Percentiles rank a stretch among this genome's conserved stretches.
phyloP scores from a whole-genome alignment of 768 basidiomycete genomes.

The Mycena polygramma region DNA sequence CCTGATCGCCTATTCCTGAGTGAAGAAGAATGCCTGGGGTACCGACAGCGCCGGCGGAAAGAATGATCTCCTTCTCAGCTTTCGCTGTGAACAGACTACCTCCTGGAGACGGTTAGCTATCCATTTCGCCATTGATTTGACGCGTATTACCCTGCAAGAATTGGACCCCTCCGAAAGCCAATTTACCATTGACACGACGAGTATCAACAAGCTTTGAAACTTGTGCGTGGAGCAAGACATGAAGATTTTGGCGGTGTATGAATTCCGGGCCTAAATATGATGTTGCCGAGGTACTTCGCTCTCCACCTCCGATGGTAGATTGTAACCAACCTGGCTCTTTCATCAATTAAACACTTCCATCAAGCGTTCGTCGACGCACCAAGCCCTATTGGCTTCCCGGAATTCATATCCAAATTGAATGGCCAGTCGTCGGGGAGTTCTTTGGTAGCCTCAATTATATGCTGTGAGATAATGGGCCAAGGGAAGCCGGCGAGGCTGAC shows the following conservation, averaged over 20 bases:
- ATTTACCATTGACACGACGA: neutral
- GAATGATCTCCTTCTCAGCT: neutral
- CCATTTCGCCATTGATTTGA: neutral
- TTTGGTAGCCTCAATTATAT: neutral
- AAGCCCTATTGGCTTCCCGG: neutral
- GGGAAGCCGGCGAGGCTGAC: neutral
- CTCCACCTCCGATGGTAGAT: neutral
- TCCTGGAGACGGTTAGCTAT: neutral
- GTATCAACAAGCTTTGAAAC: neutral
- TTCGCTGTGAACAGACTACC: neutral
- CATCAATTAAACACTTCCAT: neutral
- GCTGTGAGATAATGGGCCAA: neutral
- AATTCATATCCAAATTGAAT: neutral
- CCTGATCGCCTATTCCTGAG: neutral
- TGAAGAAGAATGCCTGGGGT: neutral
- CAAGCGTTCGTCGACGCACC: neutral
- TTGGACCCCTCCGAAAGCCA: neutral
- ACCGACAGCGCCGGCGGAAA: neutral
- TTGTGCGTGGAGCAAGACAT: neutral
- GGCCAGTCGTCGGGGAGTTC: neutral
- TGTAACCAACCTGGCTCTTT: neutral
- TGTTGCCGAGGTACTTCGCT: neutral
- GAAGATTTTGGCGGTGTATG: neutral
- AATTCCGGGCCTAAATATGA: neutral
- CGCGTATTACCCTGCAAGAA: neutral